Base-by-base conservation (phyloP, 805 yeast species). In the Pichia paraexigua region DNA sequence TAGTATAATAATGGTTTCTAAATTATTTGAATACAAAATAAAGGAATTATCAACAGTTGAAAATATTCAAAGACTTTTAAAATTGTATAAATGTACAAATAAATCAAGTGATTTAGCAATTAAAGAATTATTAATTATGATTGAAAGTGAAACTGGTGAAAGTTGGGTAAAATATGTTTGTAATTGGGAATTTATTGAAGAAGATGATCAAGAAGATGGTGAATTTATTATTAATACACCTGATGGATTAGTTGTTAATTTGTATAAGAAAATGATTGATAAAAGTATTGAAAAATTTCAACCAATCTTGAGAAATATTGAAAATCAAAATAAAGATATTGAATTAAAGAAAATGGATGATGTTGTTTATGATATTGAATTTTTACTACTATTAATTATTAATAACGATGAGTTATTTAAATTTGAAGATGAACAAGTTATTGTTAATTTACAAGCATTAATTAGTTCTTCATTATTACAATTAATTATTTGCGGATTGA, bases 141-240 rank as follows among this genome's bases (percentile, higher is more conserved):
- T 89, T 37, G 98, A 92, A 64, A 60, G 78, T 0, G 66, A 67
- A 4, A 59, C 73, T 8, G 58, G 53, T 10, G 58, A 51, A 27
- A 79, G 89, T 9, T 89, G 96, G 95, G 71, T 85, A n/a, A 73
- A 73, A 48, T 63, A 71, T 39, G 80, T 86, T 6, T 68, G 73
- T 35, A 70, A 75, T 43, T 87, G 95, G 95, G 90, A 85, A 48
- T 75, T 51, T 17, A 43, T 49, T 37, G 57, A 53, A 35, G 41
- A 22, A 63, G 78, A 64, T 43, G 67, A 57, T 17, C 60, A 62
- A 5, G 71, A 68, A 43, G 67, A 65, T 24, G 82, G 70, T 17
- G 82, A 75, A 2, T 54, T 75, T n/a, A 67, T 76, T 49, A 71
- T 73, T 47, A 71, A 71, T 72, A 74, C 57, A 69, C 69, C 58